Evolutionary conservation across 2,329 filamentous ascomycete genomes (phyloP).

Genomic region (Emmonsiellopsis sp.): DNA sequence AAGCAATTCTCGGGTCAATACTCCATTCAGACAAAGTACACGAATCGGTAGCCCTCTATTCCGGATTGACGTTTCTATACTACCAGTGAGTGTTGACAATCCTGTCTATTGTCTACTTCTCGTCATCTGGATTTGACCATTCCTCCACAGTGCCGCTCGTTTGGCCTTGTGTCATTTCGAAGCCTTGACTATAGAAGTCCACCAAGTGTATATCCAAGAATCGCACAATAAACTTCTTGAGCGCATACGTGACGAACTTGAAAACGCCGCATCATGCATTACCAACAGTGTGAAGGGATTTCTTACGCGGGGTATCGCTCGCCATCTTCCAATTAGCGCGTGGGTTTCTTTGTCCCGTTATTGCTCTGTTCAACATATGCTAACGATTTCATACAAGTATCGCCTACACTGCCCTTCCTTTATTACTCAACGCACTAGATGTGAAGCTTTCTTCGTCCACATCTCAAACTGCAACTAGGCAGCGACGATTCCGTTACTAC

Average conservation of each 20-base stretch:
- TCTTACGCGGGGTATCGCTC: conserved; percentile 35
- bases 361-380: not conserved
- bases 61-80: conserved; percentile 43
- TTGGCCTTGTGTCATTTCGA: conserved; percentile 40
- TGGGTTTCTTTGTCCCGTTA: conserved; percentile 17
- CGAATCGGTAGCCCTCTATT: conserved; percentile 37
- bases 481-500: conserved; percentile 36
- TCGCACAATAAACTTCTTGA: conserved; percentile 30
- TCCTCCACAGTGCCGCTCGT: conserved; percentile 27
- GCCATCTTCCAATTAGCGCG: conserved; percentile 42
- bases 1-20: conserved; percentile 21
- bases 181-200: conserved; percentile 35
- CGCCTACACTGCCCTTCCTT: conserved; percentile 28
- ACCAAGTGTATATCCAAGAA: conserved; percentile 23
- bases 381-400: conserved; percentile 7
- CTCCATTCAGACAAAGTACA: not conserved
- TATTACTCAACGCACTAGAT: conserved; percentile 30
- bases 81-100: conserved; percentile 35
- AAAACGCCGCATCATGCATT: conserved; percentile 36
- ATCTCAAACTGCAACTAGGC: conserved; percentile 30
- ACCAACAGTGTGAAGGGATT: conserved; percentile 41
- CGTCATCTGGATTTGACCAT: not conserved
- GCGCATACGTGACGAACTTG: conserved; percentile 28
- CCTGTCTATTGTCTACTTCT: not conserved
- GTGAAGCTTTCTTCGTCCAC: conserved; percentile 27